Evolutionary conservation across 768 basidiomycete species (phyloP).

Genomic region (Tylopilus sp.): DNA sequence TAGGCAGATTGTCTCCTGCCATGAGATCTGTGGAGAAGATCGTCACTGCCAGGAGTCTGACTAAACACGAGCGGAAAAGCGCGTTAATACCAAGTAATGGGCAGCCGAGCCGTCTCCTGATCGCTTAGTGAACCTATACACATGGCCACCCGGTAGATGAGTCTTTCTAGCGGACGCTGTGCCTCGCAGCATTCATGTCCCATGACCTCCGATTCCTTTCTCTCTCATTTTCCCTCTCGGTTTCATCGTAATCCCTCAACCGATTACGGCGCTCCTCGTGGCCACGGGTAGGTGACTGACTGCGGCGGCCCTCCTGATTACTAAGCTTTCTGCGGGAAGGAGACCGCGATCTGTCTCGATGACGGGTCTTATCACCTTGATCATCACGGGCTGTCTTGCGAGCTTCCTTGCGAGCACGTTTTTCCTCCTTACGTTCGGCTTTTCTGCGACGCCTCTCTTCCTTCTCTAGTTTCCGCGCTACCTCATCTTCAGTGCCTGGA

Average conservation of each 20-base stretch:
- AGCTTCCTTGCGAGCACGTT: slow-evolving; percentile 52
- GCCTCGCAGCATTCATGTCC: slow-evolving; percentile 45
- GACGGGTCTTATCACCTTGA: slow-evolving; percentile 23
- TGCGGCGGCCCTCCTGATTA: slow-evolving; percentile 25
- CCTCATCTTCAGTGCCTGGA: slow-evolving; percentile 29
- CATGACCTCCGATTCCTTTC: slow-evolving; percentile 50
- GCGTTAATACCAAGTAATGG: slow-evolving; percentile 1
- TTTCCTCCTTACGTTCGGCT: slow-evolving; percentile 57
- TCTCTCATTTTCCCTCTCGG: slow-evolving; percentile 30
- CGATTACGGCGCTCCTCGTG: slow-evolving; percentile 19
- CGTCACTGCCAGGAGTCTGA: slow-evolving; percentile 10
- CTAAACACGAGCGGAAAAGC: slow-evolving; percentile 7
- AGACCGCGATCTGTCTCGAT: slow-evolving; percentile 36
- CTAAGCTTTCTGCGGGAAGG: slow-evolving; percentile 20
- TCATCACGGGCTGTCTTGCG: slow-evolving; percentile 37
- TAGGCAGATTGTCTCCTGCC: slow-evolving; percentile 17
- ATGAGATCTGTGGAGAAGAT: slow-evolving; percentile 17
- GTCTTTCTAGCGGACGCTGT: slow-evolving; percentile 26
- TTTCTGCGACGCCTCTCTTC: slow-evolving; percentile 52
- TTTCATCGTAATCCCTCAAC: slow-evolving; percentile 26
- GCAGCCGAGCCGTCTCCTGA: neutral
- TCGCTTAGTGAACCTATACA: slow-evolving; percentile 6
- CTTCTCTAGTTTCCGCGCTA: slow-evolving; percentile 35
- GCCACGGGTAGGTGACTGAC: slow-evolving; percentile 28
- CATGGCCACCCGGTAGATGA: slow-evolving; percentile 13